These are phyloP conservation scores for Fusarium sp. DNA, from an alignment of 2,329 filamentous ascomycete genomes.

Conservation along the genomic window DNA sequence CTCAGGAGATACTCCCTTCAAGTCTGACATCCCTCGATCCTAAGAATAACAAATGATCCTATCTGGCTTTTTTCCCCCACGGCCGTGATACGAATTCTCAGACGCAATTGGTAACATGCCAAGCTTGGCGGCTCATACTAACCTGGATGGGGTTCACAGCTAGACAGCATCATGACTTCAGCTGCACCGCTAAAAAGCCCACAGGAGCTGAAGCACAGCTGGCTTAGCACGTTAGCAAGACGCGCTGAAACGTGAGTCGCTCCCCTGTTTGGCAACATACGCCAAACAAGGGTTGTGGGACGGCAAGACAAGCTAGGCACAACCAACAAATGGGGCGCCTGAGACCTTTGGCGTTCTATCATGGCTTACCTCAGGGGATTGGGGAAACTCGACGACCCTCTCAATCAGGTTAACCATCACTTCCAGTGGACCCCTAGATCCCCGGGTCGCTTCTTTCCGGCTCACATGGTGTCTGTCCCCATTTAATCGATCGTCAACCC, in stretches of 20 bases:
- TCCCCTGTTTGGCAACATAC: slow-evolving; percentile 45
- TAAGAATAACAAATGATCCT: not conserved
- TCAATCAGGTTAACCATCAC: slow-evolving; percentile 36
- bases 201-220: slow-evolving; percentile 32
- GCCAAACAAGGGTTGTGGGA: slow-evolving; percentile 35
- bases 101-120: slow-evolving; percentile 33
- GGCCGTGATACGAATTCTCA: slow-evolving; percentile 11
- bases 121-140: slow-evolving; percentile 38
- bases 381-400: slow-evolving; percentile 31
- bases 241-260: slow-evolving; percentile 52
- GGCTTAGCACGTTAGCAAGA: slow-evolving; percentile 37
- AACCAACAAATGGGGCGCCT: slow-evolving; percentile 24
- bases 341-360: slow-evolving; percentile 41
- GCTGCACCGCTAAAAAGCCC: slow-evolving; percentile 31
- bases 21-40: slow-evolving; percentile 17
- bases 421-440: slow-evolving; percentile 24
- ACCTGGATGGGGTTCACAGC: slow-evolving; percentile 28
- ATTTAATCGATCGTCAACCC: slow-evolving; percentile 30
- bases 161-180: slow-evolving; percentile 39
- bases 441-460: slow-evolving; percentile 44
- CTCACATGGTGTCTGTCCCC: slow-evolving; percentile 31
- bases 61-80: not conserved
- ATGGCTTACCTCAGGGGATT: slow-evolving; percentile 24
- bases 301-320: slow-evolving; percentile 22
- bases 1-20: slow-evolving; percentile 39